phyloP scores from a whole-genome alignment of 1,284 basidiomycete species.

The Inonotus hispidus region DNA sequence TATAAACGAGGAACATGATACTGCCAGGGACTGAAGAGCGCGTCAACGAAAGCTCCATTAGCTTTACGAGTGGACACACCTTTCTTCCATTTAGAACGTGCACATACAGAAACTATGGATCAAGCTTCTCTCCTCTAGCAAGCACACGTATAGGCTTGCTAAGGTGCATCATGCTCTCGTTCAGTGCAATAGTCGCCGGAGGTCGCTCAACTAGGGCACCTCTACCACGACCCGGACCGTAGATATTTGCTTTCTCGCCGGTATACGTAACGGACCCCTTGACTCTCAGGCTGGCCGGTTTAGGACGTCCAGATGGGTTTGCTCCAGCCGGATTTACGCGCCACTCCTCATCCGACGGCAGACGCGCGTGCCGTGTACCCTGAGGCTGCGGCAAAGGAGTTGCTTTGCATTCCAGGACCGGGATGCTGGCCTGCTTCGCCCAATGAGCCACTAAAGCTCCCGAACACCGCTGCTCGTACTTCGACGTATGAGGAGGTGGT shows the following conservation, averaged over 20 bases:
- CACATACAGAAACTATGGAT: constrained; percentile 32
- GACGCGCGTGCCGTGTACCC: constrained; percentile 17
- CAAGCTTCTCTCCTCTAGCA: constrained; percentile 75
- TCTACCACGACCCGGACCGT: constrained; percentile 25
- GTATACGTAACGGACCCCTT: background rate
- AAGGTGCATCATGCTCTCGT: constrained; percentile 65
- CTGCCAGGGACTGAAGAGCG: background rate
- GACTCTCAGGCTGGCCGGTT: background rate
- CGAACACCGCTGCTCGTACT: constrained; percentile 57
- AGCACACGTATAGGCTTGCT: constrained; percentile 70
- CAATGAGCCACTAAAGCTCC: constrained; percentile 59
- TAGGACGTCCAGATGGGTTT: background rate
- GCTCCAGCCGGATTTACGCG: constrained; percentile 1
- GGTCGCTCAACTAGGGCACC: constrained; percentile 58
- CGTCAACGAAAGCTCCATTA: background rate
- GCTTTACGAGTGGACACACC: background rate
- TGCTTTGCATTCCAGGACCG: constrained; percentile 49
- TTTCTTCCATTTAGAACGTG: background rate
- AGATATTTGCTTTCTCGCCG: constrained; percentile 19
- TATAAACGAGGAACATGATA: constrained; percentile 3
- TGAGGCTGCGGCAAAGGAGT: constrained; percentile 27
- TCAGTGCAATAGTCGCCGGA: constrained; percentile 66
- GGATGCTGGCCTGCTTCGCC: constrained; percentile 57
- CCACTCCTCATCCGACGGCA: constrained; percentile 17
- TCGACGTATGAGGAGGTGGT: constrained; percentile 50